A percentile compares a stretch with the other conserved stretches of the same genome.
phyloP scores from a whole-genome alignment of 345 rosid species.

The Pistacia atlantica region DNA sequence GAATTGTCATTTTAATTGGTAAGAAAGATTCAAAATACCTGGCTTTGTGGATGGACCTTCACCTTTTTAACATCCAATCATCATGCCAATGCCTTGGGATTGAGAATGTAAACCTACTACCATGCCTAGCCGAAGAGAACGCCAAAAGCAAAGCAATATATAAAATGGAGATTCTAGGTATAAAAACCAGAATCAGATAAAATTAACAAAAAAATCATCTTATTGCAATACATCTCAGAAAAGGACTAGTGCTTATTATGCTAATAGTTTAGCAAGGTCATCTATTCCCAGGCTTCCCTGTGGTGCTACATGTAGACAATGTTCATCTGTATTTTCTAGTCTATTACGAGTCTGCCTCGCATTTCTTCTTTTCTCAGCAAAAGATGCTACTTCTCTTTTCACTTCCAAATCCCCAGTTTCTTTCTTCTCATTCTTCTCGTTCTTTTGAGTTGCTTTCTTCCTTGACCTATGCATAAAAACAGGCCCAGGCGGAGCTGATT shows the following conservation, averaged over 20 bases:
- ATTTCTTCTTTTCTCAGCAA: slow-evolving; percentile 11
- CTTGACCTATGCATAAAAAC: slow-evolving; percentile 45
- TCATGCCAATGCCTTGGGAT: neutral
- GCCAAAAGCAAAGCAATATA: neutral
- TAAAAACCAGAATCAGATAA: neutral
- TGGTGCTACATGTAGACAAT: slow-evolving; percentile 31
- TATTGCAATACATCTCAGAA: slow-evolving; percentile 12
- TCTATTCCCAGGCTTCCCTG: slow-evolving; percentile 72
- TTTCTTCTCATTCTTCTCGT: slow-evolving; percentile 25
- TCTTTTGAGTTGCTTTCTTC: slow-evolving; percentile 36
- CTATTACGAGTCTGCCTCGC: slow-evolving; percentile 29
- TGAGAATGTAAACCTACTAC: neutral
- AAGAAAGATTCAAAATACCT: neutral
- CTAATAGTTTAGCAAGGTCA: slow-evolving; percentile 84
- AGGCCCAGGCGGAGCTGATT: slow-evolving; percentile 63
- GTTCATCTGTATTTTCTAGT: slow-evolving; percentile 27
- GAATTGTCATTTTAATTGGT: too few relatives aligned
- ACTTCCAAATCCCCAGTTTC: slow-evolving; percentile 28
- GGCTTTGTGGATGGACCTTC: neutral
- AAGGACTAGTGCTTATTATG: slow-evolving; percentile 27
- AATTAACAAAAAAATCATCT: neutral
- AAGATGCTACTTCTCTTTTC: slow-evolving; percentile 21
- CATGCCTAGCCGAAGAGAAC: too few relatives aligned
- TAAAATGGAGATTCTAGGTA: neutral
- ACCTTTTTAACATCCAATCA: neutral